Evolutionary conservation across 2,329 filamentous ascomycete genomes (phyloP).

Genomic region (Exserohilum rostratum): DNA sequence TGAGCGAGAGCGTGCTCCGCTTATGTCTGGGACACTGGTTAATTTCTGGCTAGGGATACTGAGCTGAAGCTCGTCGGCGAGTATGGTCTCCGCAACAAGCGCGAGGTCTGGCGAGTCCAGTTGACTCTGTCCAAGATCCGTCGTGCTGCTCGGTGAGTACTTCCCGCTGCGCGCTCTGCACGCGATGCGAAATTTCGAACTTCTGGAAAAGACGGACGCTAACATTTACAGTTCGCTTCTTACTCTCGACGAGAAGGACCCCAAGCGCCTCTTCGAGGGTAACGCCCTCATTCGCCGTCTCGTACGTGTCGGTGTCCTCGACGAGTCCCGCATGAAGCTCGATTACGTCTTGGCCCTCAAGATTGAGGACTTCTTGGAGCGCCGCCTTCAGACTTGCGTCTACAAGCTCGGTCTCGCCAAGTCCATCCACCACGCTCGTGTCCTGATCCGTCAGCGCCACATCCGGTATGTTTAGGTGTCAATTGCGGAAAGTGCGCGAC

Average conservation of each 20-base stretch:
- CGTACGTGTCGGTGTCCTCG: constrained; percentile 98
- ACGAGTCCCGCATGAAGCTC: constrained; percentile 99
- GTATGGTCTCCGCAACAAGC: constrained; percentile 99
- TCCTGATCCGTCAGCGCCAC: constrained; percentile 99
- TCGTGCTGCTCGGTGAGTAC: constrained; percentile 96
- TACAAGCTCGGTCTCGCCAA: constrained; percentile 99
- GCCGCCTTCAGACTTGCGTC: constrained; percentile 98
- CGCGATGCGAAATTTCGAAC: constrained; percentile 11
- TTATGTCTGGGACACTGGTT: constrained; percentile 85
- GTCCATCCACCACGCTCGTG: constrained; percentile 99
- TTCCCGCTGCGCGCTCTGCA: constrained; percentile 14
- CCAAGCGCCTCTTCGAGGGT: constrained; percentile 99
- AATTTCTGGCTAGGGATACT: constrained; percentile 80
- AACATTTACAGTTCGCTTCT: constrained; percentile 82
- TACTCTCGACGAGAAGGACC: constrained; percentile 99
- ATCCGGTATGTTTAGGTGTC: constrained; percentile 67
- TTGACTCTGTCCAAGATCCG: constrained; percentile 99
- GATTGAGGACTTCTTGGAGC: constrained; percentile 99
- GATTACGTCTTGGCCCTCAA: constrained; percentile 99
- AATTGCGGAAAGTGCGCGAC: background rate
- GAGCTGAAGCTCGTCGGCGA: constrained; percentile 99
- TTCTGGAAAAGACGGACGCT: constrained; percentile 6
- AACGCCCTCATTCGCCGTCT: constrained; percentile 99
- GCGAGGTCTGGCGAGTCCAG: constrained; percentile 99
- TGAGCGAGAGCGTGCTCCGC: constrained; percentile 98